Evolutionary conservation across 2,329 filamentous ascomycete species (phyloP), one percentile per base, ranked within the genome.

Genomic region (Fusarium piperis): DNA sequence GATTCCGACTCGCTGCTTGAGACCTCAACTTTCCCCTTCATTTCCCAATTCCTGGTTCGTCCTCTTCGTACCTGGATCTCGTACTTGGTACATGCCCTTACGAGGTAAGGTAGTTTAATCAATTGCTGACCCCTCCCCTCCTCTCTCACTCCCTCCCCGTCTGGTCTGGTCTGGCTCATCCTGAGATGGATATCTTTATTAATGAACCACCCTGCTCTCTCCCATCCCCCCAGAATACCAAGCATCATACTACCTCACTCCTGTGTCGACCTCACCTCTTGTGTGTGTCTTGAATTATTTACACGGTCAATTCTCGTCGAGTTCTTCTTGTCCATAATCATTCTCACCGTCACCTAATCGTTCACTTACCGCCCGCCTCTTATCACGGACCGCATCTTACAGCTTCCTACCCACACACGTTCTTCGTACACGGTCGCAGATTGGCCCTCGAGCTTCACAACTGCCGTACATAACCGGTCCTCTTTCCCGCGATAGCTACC

Each of bases 61-160:
- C 2, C 10, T 63, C 38, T 70, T 53, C 35, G 46, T 71, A 70
- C 65, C 65, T 72, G 65, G 59, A 64, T 67, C 59, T 65, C 66
- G 70, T 72, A 72, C 70, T 61, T 58, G 70, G 70, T 72, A 72
- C 69, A 66, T 72, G 46, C 44, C 59, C 46, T 60, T 68, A 53
- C 58, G 28, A n/a, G n/a, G n/a, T n/a, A n/a, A 46, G 23, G 33
- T 59, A 73, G 68, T 66, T 60, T 59, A 73, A 71, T 66, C 62
- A 73, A 72, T 74, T 74, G 64, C 73, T 75, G 62, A 74, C 73
- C 73, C 73, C 73, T 70, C 68, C 73, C 73, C 32, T 60, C 26
- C 15, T 57, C 32, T 35, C 38, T 9, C 51, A 26, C 51, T 65
- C 53, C 38, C 56, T 70, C 52, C 30, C 38, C n/a, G n/a, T n/a